phyloP scores from a whole-genome alignment of 371 early-diverging fungal species.

The Massospora cicadina region DNA sequence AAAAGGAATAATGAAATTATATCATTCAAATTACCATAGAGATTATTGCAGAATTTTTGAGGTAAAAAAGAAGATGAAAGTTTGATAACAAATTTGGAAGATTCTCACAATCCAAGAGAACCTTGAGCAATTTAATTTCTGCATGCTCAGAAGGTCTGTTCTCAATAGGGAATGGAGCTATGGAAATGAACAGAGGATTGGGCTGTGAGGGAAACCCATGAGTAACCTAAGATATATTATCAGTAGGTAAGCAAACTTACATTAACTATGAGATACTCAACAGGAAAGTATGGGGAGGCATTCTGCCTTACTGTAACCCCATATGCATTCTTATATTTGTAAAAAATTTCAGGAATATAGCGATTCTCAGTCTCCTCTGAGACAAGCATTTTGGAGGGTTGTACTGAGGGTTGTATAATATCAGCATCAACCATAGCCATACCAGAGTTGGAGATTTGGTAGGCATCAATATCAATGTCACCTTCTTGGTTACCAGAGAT shows the following conservation, averaged over 20 bases:
- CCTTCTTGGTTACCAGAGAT: slow-evolving; percentile 67
- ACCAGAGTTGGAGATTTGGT: slow-evolving; percentile 84
- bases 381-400: slow-evolving; percentile 79
- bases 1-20: slow-evolving; percentile 12
- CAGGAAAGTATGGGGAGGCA: slow-evolving; percentile 87
- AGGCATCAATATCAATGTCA: slow-evolving; percentile 73
- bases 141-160: slow-evolving; percentile 30
- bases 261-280: slow-evolving; percentile 88
- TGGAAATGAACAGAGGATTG: slow-evolving; percentile 46
- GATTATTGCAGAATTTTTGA: slow-evolving; percentile 17
- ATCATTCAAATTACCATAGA: slow-evolving; percentile 6
- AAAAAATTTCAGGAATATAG: slow-evolving; percentile 93
- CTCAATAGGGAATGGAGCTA: slow-evolving; percentile 42
- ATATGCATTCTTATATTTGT: slow-evolving; percentile 88
- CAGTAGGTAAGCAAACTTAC: slow-evolving; percentile 26
- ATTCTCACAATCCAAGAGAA: slow-evolving; percentile 10
- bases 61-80: slow-evolving; percentile 64
- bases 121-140: slow-evolving; percentile 13
- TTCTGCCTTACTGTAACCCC: slow-evolving; percentile 62
- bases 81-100: slow-evolving; percentile 33
- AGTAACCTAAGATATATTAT: slow-evolving; percentile 38
- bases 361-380: slow-evolving; percentile 47
- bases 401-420: slow-evolving; percentile 79
- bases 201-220: slow-evolving; percentile 83
- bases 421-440: slow-evolving; percentile 82